Base-by-base conservation (phyloP, 768 basidiomycete genomes). In the Mycena kentingensis region DNA sequence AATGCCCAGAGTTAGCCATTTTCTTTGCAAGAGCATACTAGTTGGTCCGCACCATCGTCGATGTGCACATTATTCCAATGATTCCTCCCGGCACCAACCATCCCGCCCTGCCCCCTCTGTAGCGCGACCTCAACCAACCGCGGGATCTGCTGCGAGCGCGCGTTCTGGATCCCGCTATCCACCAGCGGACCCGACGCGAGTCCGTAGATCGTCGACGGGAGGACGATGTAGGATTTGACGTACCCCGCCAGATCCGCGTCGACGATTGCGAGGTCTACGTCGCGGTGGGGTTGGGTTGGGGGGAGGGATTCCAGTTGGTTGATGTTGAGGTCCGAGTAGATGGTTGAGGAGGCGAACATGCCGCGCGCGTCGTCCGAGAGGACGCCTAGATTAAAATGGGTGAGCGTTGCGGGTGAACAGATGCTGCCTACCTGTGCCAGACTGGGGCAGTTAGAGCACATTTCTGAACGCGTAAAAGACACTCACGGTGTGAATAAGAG, bases 31-130 rank as follows among this genome's bases (percentile, higher is more conserved):
- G 12, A 25, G 29, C 22, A 10, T 44, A 39, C 19, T 29, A 21
- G 19, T 8, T 25, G 15, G 16, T 2, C 26, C 46, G 13, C 41
- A 79, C 80, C 67, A 29, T 85, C 83, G 37, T 77, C 67, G 46
- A 84, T 74, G 52, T 83, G 75, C 18, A 85, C 78, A 54, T 81
- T 70, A 2, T 74, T 72, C 81, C 81, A 84, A 22, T 76, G 57
- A 38, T 82, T 78, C 62, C 76, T 73, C 11, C 83, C 83, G 43
- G 71, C 61, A 1, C 83, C 83, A 8, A 84, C 65, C 56, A 80
- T 65, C 4, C 78, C 82, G 1, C 72, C 80, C 29, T 74, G 74
- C 12, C 74, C 73, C 28, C 81, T 67, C 22, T 65, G 67, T 26
- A 81, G 49, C 24, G 73, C 64, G 2, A 71, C 69, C 31, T 68